These are phyloP conservation scores for Ceratobasidium sp. DNA, from an alignment of 1,284 basidiomycete genomes.

Conservation along the genomic window DNA sequence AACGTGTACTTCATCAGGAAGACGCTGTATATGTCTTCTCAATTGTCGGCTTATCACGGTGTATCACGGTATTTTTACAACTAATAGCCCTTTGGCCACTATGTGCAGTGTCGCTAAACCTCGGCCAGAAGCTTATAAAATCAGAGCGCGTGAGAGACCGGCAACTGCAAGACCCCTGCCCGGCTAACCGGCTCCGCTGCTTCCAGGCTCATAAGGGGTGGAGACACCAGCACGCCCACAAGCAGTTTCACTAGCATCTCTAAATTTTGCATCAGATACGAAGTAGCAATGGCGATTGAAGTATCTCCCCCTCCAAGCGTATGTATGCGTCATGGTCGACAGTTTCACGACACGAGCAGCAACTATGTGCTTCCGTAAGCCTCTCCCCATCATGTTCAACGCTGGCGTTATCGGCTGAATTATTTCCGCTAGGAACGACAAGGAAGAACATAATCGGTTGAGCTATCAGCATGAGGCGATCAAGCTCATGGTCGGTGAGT, in stretches of 20 bases:
- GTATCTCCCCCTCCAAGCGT: not conserved
- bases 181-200: conserved; percentile 1
- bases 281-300: not conserved
- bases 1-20: too few relatives aligned
- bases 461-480: conserved; percentile 38
- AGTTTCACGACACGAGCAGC: conserved; percentile 29
- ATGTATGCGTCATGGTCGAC: conserved; percentile 24
- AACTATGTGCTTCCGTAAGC: conserved; percentile 36
- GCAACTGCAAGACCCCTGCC: not conserved
- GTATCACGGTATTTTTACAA: too few relatives aligned
- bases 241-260: not conserved
- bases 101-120: too few relatives aligned
- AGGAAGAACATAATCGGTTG: conserved; percentile 26
- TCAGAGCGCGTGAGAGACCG: not conserved
- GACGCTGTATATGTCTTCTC: too few relatives aligned
- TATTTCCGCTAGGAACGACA: conserved; percentile 16
- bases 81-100: too few relatives aligned
- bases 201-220: not conserved
- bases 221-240: too few relatives aligned
- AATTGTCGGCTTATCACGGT: too few relatives aligned
- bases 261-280: too few relatives aligned
- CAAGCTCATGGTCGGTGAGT: conserved; percentile 16
- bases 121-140: not conserved
- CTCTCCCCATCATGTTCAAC: not conserved
- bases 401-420: not conserved